Evolutionary conservation across 2,329 filamentous ascomycete genomes (phyloP).

Genomic region (Byssothecium circinans): DNA sequence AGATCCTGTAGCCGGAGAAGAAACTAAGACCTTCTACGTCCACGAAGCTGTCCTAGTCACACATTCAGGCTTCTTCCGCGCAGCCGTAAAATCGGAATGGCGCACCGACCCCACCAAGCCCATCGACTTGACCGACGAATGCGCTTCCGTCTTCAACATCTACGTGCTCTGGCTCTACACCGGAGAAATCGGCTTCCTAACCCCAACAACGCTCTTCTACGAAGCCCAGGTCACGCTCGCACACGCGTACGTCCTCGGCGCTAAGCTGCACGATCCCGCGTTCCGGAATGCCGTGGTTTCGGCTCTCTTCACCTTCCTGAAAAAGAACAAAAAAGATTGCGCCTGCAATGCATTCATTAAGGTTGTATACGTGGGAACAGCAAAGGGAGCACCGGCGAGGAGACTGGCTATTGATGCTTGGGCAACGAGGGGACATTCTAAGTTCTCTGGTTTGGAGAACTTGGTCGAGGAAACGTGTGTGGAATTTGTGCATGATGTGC

Average conservation of each 20-base stretch:
- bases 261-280: background rate
- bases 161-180: background rate
- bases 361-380: background rate
- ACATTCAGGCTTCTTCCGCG: background rate
- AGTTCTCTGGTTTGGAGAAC: no score
- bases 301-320: background rate
- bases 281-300: background rate
- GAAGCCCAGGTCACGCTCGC: background rate
- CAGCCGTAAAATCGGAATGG: background rate
- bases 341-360: background rate
- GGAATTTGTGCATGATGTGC: no score
- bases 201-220: background rate
- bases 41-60: background rate
- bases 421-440: no score
- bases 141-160: background rate
- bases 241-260: background rate
- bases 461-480: no score
- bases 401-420: no score
- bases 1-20: background rate
- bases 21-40: background rate
- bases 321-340: background rate
- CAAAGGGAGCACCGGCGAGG: no score
- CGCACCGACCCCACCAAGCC: background rate
- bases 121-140: background rate
- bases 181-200: background rate